Evolutionary conservation across 78 protist genomes (phyloP), one percentile per base, ranked within the genome.

Genomic region (Emiliania huxleyi): DNA sequence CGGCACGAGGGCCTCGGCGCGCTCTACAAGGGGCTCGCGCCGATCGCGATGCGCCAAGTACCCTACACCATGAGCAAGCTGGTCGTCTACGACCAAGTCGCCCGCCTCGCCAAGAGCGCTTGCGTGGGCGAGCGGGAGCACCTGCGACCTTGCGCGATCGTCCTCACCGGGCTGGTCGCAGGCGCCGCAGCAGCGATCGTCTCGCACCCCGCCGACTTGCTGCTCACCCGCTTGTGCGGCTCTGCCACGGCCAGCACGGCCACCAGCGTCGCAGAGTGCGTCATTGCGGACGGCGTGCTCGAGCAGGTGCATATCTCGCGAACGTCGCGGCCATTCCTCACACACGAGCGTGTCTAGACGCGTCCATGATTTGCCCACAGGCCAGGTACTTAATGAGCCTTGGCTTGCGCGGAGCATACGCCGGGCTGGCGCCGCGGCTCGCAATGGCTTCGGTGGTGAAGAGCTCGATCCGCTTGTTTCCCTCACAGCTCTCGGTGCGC

Each of bases 171-270:
- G 0, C 29, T 77, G 48, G 0, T 42, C 21, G 87, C 87, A n/a
- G 87, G 87, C 33, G 44, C 87, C 2, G 87, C 87, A 11, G 87
- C 87, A 35, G 87, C 87, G 87, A 12, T 77, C 87, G 46, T 40
- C 29, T 77, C 87, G 49, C 87, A 77, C 18, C 87, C 87, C 35
- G 87, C 87, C 48, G 87, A 77, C 87, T 5, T 77, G 37, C 46
- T 77, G 44, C 46, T 77, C 37, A 77, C 87, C 2, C 87, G 87
- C n/a, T 0, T 77, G 37, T 77, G 87, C 49, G 87, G 87, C 29
- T 11, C 43, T 0, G n/a, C 87, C 12, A 18, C 48, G 29, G 46
- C 29, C 87, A 29, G 48, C 2, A 0, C 1, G 2, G 37, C 19
- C 37, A 25, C 81, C 8, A 33, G 1, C n/a, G 33, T 77, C 37